Percentiles rank a stretch among this genome's conserved stretches.
Evolutionary conservation across 768 basidiomycete genomes (phyloP).

Genomic region (Chalciporus piperatus): DNA sequence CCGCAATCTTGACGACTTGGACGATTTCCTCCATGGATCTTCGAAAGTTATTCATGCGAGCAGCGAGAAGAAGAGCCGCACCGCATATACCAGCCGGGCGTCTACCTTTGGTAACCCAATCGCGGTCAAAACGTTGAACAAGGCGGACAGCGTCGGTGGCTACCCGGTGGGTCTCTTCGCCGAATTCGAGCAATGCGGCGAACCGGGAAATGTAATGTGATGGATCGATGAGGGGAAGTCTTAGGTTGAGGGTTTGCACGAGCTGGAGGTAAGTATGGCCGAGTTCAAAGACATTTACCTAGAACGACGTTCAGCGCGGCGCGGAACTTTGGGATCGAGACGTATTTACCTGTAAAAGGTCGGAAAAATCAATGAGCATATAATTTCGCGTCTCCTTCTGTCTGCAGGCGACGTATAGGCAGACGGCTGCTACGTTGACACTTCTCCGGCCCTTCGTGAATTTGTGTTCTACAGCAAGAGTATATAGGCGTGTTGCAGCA

Average conservation of each 20-base stretch:
- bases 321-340: background rate
- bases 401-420: conserved; percentile 90
- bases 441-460: conserved; percentile 94
- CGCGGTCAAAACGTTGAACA: conserved; percentile 89
- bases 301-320: background rate
- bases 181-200: conserved; percentile 91
- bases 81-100: conserved; percentile 98
- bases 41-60: conserved; percentile 97
- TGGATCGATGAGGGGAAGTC: conserved; percentile 88
- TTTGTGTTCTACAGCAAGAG: conserved; percentile 89
- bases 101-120: conserved; percentile 96
- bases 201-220: conserved; percentile 97
- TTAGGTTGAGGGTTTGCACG: conserved; percentile 80
- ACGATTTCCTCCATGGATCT: conserved; percentile 93
- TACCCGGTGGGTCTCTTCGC: conserved; percentile 88
- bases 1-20: conserved; percentile 99
- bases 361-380: conserved; percentile 99
- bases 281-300: conserved; percentile 98
- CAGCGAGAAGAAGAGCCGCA: conserved; percentile 90
- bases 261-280: conserved; percentile 96
- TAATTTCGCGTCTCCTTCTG: conserved; percentile 88
- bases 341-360: conserved; percentile 72
- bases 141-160: conserved; percentile 92
- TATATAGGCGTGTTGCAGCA: conserved; percentile 84
- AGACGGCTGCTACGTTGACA: conserved; percentile 92